phyloP scores from a whole-genome alignment of 169 alveolate genomes.

The Plasmodium malariae region DNA sequence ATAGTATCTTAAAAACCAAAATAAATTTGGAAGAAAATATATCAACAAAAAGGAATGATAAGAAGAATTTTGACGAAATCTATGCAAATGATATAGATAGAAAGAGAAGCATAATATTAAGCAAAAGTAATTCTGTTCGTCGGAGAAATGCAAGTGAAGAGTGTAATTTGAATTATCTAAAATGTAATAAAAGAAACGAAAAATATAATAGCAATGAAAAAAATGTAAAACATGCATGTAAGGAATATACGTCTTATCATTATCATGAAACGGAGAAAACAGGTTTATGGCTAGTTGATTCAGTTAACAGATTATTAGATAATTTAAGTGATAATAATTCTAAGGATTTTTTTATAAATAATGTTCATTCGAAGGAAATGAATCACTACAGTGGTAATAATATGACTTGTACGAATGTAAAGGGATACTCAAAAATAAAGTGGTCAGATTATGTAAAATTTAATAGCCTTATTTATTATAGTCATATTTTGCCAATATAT shows the following conservation, averaged over 20 bases:
- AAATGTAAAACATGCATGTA: slow-evolving; percentile 15
- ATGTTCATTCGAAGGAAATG: not conserved
- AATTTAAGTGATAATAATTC: slow-evolving; percentile 27
- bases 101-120: not conserved
- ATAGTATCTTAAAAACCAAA: not conserved
- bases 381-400: not conserved
- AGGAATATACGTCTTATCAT: not conserved
- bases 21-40: slow-evolving; percentile 22
- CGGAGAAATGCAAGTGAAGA: slow-evolving; percentile 1
- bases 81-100: not conserved
- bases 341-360: slow-evolving; percentile 4
- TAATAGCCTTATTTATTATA: slow-evolving; percentile 17
- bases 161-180: not conserved
- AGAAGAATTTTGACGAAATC: not conserved
- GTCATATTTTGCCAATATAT: slow-evolving; percentile 49
- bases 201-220: not conserved
- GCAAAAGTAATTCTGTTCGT: not conserved
- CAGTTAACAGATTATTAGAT: slow-evolving; percentile 33
- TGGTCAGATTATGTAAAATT: slow-evolving; percentile 49
- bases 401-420: slow-evolving; percentile 2
- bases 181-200: not conserved
- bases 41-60: not conserved
- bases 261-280: slow-evolving; percentile 34
- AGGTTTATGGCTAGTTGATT: slow-evolving; percentile 37
- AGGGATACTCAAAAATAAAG: slow-evolving; percentile 7